Evolutionary conservation across 129 eudicot genomes (phyloP).

Genomic region (Flaveria ramosissima): DNA sequence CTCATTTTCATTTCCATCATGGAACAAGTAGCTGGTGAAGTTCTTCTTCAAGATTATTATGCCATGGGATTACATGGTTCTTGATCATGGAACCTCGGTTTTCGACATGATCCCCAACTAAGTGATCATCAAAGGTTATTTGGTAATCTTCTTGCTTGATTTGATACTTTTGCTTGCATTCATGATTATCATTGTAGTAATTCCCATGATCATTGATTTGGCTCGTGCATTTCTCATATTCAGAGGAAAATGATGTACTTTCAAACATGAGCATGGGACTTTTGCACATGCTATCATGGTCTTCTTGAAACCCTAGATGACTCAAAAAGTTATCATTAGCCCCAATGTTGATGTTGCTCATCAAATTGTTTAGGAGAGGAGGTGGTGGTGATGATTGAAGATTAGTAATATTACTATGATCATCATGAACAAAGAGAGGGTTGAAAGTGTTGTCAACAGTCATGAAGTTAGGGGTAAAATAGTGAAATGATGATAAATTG

Average conservation of each 20-base stretch:
- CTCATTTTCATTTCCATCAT: conserved; percentile 49
- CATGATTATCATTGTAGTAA: conserved; percentile 17
- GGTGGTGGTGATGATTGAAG: conserved; percentile 24
- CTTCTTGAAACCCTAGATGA: conserved; percentile 35
- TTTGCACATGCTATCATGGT: conserved; percentile 37
- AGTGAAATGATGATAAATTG: conserved; percentile 29
- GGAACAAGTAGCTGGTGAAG: conserved; percentile 35
- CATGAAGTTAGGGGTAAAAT: conserved; percentile 33
- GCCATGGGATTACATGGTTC: conserved; percentile 38
- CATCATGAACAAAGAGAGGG: conserved; percentile 2
- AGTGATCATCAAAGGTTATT: conserved; percentile 24
- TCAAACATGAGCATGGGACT: conserved; percentile 49
- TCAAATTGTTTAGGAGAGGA: conserved; percentile 15
- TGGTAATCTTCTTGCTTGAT: conserved; percentile 42
- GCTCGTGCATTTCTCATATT: conserved; percentile 22
- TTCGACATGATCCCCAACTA: conserved; percentile 33
- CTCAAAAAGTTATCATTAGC: conserved; percentile 24
- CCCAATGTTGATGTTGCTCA: conserved; percentile 11
- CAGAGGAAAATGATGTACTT: conserved; percentile 56
- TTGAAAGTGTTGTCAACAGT: conserved; percentile 23
- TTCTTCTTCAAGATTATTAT: conserved; percentile 51
- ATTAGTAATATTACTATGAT: conserved; percentile 14
- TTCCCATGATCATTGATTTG: conserved; percentile 10
- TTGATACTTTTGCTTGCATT: conserved; percentile 29
- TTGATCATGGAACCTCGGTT: conserved; percentile 31